Base-by-base conservation (phyloP, 2,329 filamentous ascomycete species). In the Diplocarpon rosae region DNA sequence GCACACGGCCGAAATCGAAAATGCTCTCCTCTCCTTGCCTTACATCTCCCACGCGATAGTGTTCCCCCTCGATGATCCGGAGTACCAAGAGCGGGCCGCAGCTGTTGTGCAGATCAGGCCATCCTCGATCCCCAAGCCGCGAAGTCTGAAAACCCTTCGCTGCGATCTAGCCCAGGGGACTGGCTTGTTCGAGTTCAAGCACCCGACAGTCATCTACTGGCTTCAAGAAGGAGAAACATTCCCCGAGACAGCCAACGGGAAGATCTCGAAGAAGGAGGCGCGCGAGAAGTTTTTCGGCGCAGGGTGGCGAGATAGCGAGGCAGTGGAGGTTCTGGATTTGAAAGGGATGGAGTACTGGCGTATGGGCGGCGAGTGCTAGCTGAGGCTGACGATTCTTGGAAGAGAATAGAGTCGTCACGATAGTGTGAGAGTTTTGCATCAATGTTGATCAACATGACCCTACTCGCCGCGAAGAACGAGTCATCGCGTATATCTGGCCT, bases 181-280 rank as follows among this genome's bases (percentile, higher is more conserved):
- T 4, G 46, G 48, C 8, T 35, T 54, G 28, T 42, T 51, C 31
- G 31, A 44, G 16, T 49, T 52, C 33, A 54, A 54, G 36, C 41
- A 43, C 16, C 52, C 52, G 11, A 54, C 52, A 13, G 45, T 52
- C 24, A 39, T 52, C 16, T 52, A 52, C 20, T 54, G 52, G 52
- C 46, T 54, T 15, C 38, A 28, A 41, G 43, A 47, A 5, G 50
- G 43, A 14, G 48, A 54, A 37, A 48, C 50, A 29, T 48, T 51
- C 11, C 42, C 51, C 13, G 17, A 47, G 17, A 52, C 47, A 16
- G 43, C 36, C 39, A 54, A 51, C 32, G 52, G 52, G n/a, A 54
- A 54, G 33, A 42, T 54, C 29, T 47, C 45, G 1, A 54, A 54
- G 37, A 45, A 27, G 31, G 43, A 48, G 24, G 50, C 50, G 13